These are phyloP conservation scores for Bryopsis sp. DNA, from an alignment of 139 green algal species.

Conservation along the genomic window DNA sequence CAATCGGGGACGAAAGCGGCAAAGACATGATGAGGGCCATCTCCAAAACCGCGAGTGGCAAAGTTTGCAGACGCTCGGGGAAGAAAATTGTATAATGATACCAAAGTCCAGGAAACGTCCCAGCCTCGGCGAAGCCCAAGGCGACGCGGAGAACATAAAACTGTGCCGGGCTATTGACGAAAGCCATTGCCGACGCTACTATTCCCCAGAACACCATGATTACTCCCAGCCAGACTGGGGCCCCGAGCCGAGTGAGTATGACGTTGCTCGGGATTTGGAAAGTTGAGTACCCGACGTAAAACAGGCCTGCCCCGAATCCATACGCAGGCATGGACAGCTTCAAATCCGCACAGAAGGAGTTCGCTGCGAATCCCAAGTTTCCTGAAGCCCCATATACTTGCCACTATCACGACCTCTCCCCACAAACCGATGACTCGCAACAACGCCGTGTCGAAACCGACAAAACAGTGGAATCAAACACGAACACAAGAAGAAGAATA, in stretches of 20 bases:
- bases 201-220: constrained; percentile 49
- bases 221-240: constrained; percentile 35
- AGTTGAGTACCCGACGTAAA: constrained; percentile 53
- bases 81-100: constrained; percentile 27
- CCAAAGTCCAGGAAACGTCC: constrained; percentile 45
- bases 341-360: constrained; percentile 45
- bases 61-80: constrained; percentile 11
- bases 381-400: not conserved
- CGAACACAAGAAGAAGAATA: too few relatives aligned
- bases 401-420: too few relatives aligned
- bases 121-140: constrained; percentile 50
- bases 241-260: constrained; percentile 32
- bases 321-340: constrained; percentile 42
- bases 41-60: constrained; percentile 16
- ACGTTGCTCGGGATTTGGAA: constrained; percentile 48
- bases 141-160: constrained; percentile 52
- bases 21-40: not conserved
- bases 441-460: too few relatives aligned
- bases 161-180: constrained; percentile 14
- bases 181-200: constrained; percentile 36
- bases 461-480: too few relatives aligned
- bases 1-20: not conserved
- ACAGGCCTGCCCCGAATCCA: constrained; percentile 46
- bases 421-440: too few relatives aligned
- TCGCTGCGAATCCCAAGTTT: constrained; percentile 48